Evolutionary conservation across 768 basidiomycete species (phyloP).

Genomic region (Lactifluus subvellereus): DNA sequence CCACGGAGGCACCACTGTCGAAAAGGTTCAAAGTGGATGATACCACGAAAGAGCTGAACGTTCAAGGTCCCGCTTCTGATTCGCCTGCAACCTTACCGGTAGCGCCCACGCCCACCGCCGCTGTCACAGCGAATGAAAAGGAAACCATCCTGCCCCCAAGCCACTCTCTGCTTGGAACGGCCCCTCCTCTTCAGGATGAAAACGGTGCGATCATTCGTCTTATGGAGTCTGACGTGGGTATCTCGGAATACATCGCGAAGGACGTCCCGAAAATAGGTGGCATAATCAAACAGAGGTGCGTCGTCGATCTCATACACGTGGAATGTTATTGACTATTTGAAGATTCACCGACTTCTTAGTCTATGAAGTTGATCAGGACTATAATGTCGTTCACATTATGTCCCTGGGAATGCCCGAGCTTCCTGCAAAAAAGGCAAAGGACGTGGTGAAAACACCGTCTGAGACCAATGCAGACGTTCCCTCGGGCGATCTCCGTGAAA

Average conservation of each 20-base stretch:
- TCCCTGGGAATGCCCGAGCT: conserved; percentile 65
- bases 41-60: neutral
- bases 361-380: conserved; percentile 79
- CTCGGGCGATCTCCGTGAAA: conserved; percentile 20
- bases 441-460: conserved; percentile 27
- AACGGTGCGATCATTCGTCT: conserved; percentile 52
- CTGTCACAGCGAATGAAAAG: neutral
- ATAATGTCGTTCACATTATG: conserved; percentile 76
- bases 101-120: conserved; percentile 6
- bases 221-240: conserved; percentile 79
- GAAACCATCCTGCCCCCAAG: conserved; percentile 57
- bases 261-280: conserved; percentile 72
- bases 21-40: conserved; percentile 37
- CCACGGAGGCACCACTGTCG: conserved; percentile 28
- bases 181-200: conserved; percentile 43
- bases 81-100: conserved; percentile 32
- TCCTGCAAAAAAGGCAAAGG: conserved; percentile 39
- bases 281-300: conserved; percentile 95
- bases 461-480: conserved; percentile 19
- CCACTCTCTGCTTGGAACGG: conserved; percentile 58
- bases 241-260: conserved; percentile 75
- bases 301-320: conserved; percentile 4
- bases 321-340: conserved; percentile 17
- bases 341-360: conserved; percentile 98
- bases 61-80: conserved; percentile 14